phyloP scores from a whole-genome alignment of 306 rosid species.

The Ammopiptanthus mongolicus region DNA sequence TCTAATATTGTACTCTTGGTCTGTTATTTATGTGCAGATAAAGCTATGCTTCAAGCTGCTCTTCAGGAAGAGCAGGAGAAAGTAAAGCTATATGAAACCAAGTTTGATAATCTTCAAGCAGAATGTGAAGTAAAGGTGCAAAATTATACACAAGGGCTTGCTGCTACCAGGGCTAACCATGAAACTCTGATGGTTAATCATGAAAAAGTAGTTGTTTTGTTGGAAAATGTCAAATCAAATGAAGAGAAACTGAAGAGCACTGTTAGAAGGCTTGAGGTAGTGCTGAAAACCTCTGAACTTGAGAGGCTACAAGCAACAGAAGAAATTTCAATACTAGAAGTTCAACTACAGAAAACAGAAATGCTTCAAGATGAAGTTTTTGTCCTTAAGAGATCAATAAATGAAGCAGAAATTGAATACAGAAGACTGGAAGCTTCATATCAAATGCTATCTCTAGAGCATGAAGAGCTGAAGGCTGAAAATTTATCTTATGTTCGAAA shows the following conservation, averaged over 20 bases:
- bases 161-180: constrained; percentile 24
- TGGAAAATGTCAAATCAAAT: constrained; percentile 29
- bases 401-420: constrained; percentile 27
- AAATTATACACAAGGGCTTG: constrained; percentile 25
- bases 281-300: constrained; percentile 39
- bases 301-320: constrained; percentile 38
- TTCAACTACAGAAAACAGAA: constrained; percentile 34
- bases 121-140: constrained; percentile 28
- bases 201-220: constrained; percentile 28
- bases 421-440: constrained; percentile 41
- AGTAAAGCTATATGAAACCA: constrained; percentile 21
- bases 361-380: constrained; percentile 34
- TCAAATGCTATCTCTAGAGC: constrained; percentile 28
- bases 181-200: constrained; percentile 30
- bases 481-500: constrained; percentile 24
- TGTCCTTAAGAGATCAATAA: constrained; percentile 30
- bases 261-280: constrained; percentile 24
- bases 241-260: constrained; percentile 27
- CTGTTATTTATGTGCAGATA: constrained; percentile 34
- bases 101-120: constrained; percentile 20
- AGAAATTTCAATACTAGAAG: constrained; percentile 34
- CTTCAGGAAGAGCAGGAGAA: constrained; percentile 40
- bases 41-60: constrained; percentile 32
- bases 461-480: constrained; percentile 40
- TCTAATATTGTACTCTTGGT: constrained; percentile 25